These are phyloP conservation scores for Nemophila menziesii DNA, from an alignment of 257 asterid genomes.

Conservation along the genomic window DNA sequence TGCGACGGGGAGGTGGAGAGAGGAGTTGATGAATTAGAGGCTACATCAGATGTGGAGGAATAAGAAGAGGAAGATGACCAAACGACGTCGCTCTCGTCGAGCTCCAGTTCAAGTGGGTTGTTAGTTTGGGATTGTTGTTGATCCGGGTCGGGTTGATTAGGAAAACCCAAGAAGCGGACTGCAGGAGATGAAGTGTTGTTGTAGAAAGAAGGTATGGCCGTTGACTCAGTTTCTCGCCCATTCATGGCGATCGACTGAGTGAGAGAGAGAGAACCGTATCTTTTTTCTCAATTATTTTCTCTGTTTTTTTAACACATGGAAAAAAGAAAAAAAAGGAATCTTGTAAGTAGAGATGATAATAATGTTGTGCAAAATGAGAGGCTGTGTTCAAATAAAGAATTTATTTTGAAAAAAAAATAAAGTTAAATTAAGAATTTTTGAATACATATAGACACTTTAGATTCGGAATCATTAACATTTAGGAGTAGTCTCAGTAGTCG, in stretches of 20 bases:
- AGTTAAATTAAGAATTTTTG: too few relatives aligned
- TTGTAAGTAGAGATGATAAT: too few relatives aligned
- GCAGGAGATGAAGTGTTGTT: slow-evolving; percentile 10
- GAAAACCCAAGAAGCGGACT: slow-evolving; percentile 36
- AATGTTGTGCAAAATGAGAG: too few relatives aligned
- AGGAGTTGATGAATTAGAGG: slow-evolving; percentile 13
- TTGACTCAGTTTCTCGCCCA: slow-evolving; percentile 15
- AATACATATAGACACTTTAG: too few relatives aligned
- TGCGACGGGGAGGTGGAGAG: slow-evolving; percentile 20
- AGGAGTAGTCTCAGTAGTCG: too few relatives aligned
- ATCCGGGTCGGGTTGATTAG: slow-evolving; percentile 31
- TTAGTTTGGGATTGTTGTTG: slow-evolving; percentile 1
- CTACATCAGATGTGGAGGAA: slow-evolving; percentile 21
- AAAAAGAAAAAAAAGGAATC: too few relatives aligned
- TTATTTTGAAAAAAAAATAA: too few relatives aligned
- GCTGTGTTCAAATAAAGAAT: too few relatives aligned
- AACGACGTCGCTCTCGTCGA: slow-evolving; percentile 73
- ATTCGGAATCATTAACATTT: too few relatives aligned
- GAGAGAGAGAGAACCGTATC: background rate
- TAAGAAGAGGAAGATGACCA: slow-evolving; percentile 45
- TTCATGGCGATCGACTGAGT: background rate
- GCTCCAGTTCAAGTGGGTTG: slow-evolving; percentile 29
- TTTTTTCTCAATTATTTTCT: too few relatives aligned
- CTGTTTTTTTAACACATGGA: too few relatives aligned
- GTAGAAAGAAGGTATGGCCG: slow-evolving; percentile 31